phyloP scores from a whole-genome alignment of 129 eudicot genomes.

The Scalesia atractyloides region DNA sequence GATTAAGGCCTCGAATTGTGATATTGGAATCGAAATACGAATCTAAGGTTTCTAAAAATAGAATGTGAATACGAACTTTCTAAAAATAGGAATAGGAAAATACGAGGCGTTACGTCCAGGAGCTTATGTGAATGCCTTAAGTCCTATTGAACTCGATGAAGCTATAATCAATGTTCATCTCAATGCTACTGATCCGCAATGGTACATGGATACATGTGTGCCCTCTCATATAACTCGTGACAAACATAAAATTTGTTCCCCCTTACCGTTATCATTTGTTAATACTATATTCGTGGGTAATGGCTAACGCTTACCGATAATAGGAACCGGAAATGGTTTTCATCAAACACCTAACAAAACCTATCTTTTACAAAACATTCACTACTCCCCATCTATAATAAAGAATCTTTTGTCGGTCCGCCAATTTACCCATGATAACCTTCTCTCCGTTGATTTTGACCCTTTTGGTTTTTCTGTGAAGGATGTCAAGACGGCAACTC shows the following conservation, averaged over 20 bases:
- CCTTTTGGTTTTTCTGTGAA: no score
- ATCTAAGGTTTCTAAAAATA: no score
- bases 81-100: no score
- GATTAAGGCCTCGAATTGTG: no score
- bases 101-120: no score
- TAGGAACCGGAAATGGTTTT: slow-evolving; percentile 7
- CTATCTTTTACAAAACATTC: neutral
- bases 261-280: neutral
- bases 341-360: neutral
- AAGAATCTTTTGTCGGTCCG: neutral
- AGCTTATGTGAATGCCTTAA: neutral
- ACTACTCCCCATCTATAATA: neutral
- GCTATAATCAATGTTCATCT: neutral
- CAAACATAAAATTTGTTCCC: neutral
- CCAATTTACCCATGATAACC: neutral
- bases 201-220: slow-evolving; percentile 17
- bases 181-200: neutral
- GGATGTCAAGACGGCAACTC: neutral
- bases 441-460: no score
- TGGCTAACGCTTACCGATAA: neutral
- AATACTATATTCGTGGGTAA: slow-evolving; percentile 10
- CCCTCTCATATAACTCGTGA: no score
- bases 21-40: no score
- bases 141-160: neutral
- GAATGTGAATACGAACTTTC: no score